Base-by-base conservation (phyloP, 495 filamentous ascomycete species). In the Neurospora sp. region DNA sequence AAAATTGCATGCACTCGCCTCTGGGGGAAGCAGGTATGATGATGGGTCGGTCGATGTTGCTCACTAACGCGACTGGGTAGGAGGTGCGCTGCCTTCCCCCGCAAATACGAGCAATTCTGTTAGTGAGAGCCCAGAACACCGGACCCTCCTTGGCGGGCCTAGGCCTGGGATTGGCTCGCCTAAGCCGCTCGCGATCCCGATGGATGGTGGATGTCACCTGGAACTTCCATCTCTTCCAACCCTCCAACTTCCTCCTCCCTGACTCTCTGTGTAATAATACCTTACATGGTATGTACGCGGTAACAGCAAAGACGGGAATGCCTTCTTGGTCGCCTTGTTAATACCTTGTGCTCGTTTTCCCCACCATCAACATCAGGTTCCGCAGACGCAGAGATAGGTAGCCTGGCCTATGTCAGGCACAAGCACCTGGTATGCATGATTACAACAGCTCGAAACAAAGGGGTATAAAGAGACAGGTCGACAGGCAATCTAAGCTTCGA, bases 1-100 rank as follows among this genome's bases (percentile, higher is more conserved):
- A 66, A 61, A 66, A 66, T 66, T 66, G 53, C 53, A 66, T 66
- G 53, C 53, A 66, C 53, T 66, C 53, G 53, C 53, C 53, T 61
- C 48, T 35, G 27, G 53, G 48, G 53, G 53, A 37, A 35, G 53
- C 27, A 66, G 53, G 53, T 66, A 35, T 35, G 53, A 35, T 66
- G 53, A 37, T 66, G 12, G 12, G 53, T 61, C 11, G 22, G 53
- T 61, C 22, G 11, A 66, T 66, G 53, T 66, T 66, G 27, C 53
- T 18, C 27, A 35, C 53, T 66, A 66, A 66, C 53, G 53, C 53
- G 53, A 66, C 53, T 14, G 53, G 53, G 53, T 66, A 66, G 5
- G 27, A 66, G 53, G 0, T 18, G 27, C 53, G 31, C 53, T 66
- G 53, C 53, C 14, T 66, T 3, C 53, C 53, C 53, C 53, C 53